Base-by-base conservation (phyloP, 441 rosid genomes). In the Adansonia grandidieri region DNA sequence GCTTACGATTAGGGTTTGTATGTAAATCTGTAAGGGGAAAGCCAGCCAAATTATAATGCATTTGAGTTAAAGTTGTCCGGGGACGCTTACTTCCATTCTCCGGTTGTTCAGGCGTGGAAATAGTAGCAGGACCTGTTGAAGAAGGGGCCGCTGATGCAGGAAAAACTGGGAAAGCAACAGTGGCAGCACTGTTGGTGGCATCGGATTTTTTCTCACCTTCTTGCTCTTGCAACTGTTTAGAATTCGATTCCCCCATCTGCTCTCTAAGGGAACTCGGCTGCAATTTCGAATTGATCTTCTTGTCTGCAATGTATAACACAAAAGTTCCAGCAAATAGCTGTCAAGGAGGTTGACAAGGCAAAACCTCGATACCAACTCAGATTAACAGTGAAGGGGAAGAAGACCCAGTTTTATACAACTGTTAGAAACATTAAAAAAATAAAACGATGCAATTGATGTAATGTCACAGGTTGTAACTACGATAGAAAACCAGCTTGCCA, bases 61-160 rank as follows among this genome's bases (percentile, higher is more conserved):
- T 5, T n/a, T 11, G 11, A 40, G 80, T 47, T 20, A 74, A 11
- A 77, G 51, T 63, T 20, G 63, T 71, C 65, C 78, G 47, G 9
- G 78, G 76, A 73, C 73, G 78, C 75, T 76, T 79, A 15, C 17
- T 77, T 47, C 62, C 17, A 9, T 51, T 37, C 51, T 37, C 10
- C 47, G 67, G 58, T 32, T 42, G 64, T 66, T 32, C 53, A 44
- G 37, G 54, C 48, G 62, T 32, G 6, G 73, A 20, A 32, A 51
- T 19, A 11, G 75, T 48, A 32, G 53, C 70, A 66, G 65, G 17
- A 5, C 67, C 17, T 15, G 79, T 5, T 4, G 73, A 1, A 24
- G 69, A 17, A 2, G 77, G 13, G 37, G 69, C 19, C 0, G 14
- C 13, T 2, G 40, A 15, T 9, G 17, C 57, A 53, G 17, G 40